Percentiles rank a stretch among this genome's conserved stretches.
These are phyloP conservation scores for Sporothrix euskadiensis DNA, from an alignment of 2,329 filamentous ascomycete species.

Conservation along the genomic window DNA sequence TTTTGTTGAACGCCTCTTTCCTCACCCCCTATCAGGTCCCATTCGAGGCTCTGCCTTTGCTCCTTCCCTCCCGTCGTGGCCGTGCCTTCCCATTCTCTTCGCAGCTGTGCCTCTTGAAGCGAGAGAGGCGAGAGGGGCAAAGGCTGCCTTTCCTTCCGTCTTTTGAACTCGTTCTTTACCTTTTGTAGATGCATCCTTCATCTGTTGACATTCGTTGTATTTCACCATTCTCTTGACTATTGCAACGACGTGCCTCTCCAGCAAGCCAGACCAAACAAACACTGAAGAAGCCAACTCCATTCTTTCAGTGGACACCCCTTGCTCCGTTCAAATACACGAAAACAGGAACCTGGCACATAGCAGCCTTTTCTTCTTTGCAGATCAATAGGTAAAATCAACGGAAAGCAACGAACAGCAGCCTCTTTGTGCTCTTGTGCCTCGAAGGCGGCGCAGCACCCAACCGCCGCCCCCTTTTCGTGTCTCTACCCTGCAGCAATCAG, in stretches of 20 bases:
- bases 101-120: background rate
- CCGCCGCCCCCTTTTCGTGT: conserved; percentile 10
- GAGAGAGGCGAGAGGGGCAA: background rate
- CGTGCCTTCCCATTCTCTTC: conserved; percentile 15
- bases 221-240: background rate
- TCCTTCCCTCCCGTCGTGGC: background rate
- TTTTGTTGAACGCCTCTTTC: conserved; percentile 19
- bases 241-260: background rate
- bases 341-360: conserved; percentile 22
- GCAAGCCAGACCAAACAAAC: background rate
- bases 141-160: background rate
- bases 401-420: background rate
- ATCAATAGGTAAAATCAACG: background rate
- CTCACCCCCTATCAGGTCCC: conserved; percentile 18
- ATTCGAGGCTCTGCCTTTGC: conserved; percentile 4
- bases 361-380: conserved; percentile 11
- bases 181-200: background rate
- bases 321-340: conserved; percentile 12
- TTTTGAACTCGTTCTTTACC: background rate
- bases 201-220: background rate
- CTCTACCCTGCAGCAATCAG: conserved; percentile 16
- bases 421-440: background rate
- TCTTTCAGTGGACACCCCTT: conserved; percentile 18
- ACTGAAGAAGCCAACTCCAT: conserved; percentile 7
- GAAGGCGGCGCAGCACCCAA: conserved; percentile 5